Evolutionary conservation across 2,329 filamentous ascomycete genomes (phyloP).

Genomic region (Fusarium sacchari): DNA sequence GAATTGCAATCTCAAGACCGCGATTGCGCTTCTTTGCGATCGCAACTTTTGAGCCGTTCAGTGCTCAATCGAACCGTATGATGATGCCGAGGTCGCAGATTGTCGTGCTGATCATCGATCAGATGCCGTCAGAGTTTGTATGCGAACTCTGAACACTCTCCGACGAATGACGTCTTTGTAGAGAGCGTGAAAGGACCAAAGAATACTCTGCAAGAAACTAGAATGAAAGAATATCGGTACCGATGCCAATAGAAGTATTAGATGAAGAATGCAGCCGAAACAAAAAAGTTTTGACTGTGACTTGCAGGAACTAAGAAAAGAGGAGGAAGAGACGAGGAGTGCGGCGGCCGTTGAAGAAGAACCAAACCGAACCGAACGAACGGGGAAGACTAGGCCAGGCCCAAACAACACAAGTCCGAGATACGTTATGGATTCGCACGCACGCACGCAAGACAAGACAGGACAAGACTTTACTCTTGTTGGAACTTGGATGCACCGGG

Average conservation of each 20-base stretch:
- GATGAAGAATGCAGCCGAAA: slow-evolving; percentile 5
- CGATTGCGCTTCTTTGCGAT: slow-evolving; percentile 1
- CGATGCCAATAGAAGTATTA: background rate
- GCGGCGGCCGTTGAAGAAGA: slow-evolving; percentile 27
- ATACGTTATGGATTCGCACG: slow-evolving; percentile 1
- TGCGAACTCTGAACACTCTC: background rate
- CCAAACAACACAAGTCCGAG: slow-evolving; percentile 18
- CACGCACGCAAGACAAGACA: background rate
- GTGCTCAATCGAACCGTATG: background rate
- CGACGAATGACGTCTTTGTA: slow-evolving; percentile 15
- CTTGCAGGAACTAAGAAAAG: slow-evolving; percentile 12
- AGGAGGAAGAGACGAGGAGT: slow-evolving; percentile 33
- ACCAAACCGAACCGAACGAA: background rate
- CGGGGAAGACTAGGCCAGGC: background rate
- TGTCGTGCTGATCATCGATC: slow-evolving; percentile 7
- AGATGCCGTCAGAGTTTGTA: slow-evolving; percentile 10
- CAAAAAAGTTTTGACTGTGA: background rate
- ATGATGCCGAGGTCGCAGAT: slow-evolving; percentile 4
- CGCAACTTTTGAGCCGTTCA: background rate
- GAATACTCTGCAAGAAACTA: slow-evolving; percentile 4
- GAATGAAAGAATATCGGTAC: background rate
- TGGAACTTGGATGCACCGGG: slow-evolving; percentile 10
- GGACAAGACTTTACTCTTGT: slow-evolving; percentile 10
- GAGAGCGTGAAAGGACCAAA: slow-evolving; percentile 21
- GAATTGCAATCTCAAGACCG: background rate